These are phyloP conservation scores for Batkoa obscura DNA, from an alignment of 371 early-diverging fungal genomes.

Conservation along the genomic window DNA sequence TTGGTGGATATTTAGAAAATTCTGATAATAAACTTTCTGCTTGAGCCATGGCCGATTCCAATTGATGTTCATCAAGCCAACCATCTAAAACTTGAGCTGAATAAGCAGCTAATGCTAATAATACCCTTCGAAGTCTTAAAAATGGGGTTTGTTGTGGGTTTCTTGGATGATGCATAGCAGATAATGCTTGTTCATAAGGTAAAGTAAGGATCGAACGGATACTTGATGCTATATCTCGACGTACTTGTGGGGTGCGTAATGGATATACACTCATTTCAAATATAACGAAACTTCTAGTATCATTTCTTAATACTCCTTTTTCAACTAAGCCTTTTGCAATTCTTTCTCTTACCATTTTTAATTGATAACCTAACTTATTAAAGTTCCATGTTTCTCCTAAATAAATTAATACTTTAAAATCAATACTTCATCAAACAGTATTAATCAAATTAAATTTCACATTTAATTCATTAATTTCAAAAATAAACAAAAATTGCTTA, in stretches of 20 bases:
- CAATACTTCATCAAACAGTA: neutral
- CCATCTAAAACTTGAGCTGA: slow-evolving; percentile 92
- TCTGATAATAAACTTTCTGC: slow-evolving; percentile 1
- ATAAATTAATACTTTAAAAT: no score
- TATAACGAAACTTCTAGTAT: slow-evolving; percentile 79
- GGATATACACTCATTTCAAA: slow-evolving; percentile 95
- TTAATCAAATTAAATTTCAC: neutral
- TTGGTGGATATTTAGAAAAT: neutral
- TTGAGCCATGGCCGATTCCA: neutral
- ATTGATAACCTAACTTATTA: slow-evolving; percentile 85
- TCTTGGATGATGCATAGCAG: slow-evolving; percentile 14
- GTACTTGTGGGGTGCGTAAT: slow-evolving; percentile 62
- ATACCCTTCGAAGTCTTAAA: slow-evolving; percentile 44
- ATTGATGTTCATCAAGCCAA: slow-evolving; percentile 4
- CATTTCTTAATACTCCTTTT: slow-evolving; percentile 90
- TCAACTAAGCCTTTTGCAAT: slow-evolving; percentile 92
- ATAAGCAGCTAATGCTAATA: slow-evolving; percentile 86
- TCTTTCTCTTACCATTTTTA: slow-evolving; percentile 92
- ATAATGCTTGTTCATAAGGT: slow-evolving; percentile 23
- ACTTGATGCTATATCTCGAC: slow-evolving; percentile 65
- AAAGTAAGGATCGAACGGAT: slow-evolving; percentile 48
- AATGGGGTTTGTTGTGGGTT: slow-evolving; percentile 18
- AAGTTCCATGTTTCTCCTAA: slow-evolving; percentile 95
- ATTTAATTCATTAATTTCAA: neutral
- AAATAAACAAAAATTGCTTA: slow-evolving; percentile 15